Conservation (phyloP, 2,329 filamentous ascomycete genomes). For the Cladobotryum protrusum region DNA sequence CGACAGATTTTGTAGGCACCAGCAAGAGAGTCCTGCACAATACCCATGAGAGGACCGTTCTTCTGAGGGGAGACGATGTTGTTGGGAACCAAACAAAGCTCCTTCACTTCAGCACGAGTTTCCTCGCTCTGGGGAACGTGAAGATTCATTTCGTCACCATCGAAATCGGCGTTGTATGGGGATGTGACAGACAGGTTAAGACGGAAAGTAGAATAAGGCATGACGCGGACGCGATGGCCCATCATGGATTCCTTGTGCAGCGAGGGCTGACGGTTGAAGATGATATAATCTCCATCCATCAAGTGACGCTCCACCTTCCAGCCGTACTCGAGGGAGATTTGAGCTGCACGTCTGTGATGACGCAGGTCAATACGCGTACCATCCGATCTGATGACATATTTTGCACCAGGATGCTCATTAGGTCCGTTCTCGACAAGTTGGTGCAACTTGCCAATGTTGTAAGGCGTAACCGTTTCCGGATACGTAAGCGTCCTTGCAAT, state of each 20-base stretch:
- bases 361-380: constrained; percentile 92
- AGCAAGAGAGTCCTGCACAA: constrained; percentile 94
- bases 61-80: constrained; percentile 98
- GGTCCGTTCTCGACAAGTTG: constrained; percentile 87
- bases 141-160: constrained; percentile 99
- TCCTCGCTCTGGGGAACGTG: constrained; percentile 98
- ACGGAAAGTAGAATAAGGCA: constrained; percentile 98
- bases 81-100: constrained; percentile 94
- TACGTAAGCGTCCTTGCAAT: constrained; percentile 93
- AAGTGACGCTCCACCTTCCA: constrained; percentile 99
- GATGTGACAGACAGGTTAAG: constrained; percentile 96
- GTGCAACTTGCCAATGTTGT: constrained; percentile 92
- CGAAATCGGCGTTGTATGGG: constrained; percentile 99
- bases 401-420: constrained; percentile 89
- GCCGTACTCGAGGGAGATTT: constrained; percentile 85
- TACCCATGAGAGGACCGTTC: constrained; percentile 98
- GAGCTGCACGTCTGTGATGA: constrained; percentile 81
- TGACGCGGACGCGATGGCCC: constrained; percentile 94
- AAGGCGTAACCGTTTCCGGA: constrained; percentile 93
- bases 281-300: constrained; percentile 92
- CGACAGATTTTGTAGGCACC: constrained; percentile 96
- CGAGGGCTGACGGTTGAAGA: constrained; percentile 99
- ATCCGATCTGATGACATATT: constrained; percentile 91
- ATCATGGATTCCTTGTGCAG: constrained; percentile 99
- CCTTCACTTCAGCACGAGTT: constrained; percentile 86